phyloP scores from a whole-genome alignment of 2,329 filamentous ascomycete genomes.

The Cytospora paraplurivora region DNA sequence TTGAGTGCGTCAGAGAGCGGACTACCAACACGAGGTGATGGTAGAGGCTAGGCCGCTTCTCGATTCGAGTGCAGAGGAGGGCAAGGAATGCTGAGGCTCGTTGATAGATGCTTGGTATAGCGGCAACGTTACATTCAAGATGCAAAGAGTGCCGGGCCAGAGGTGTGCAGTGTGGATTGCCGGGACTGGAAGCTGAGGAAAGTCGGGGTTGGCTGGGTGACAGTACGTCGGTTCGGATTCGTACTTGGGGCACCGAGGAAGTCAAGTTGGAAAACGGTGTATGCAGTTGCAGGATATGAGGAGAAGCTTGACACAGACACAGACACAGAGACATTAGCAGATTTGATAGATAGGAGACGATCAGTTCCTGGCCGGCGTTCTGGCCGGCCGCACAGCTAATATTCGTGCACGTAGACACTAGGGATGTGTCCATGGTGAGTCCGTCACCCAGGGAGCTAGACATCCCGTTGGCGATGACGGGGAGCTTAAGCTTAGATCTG shows the following conservation, averaged over 20 bases:
- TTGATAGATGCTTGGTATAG: not conserved
- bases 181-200: conserved; percentile 9
- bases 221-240: not conserved
- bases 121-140: conserved; percentile 24
- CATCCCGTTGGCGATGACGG: too few relatives aligned
- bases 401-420: too few relatives aligned
- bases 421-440: too few relatives aligned
- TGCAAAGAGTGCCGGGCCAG: conserved; percentile 1
- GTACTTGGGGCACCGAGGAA: not conserved
- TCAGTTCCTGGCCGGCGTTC: too few relatives aligned
- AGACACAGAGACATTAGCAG: too few relatives aligned
- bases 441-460: too few relatives aligned
- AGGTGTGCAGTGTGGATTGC: conserved; percentile 17
- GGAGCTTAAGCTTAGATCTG: too few relatives aligned
- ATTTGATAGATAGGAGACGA: too few relatives aligned
- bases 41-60: conserved; percentile 4
- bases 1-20: not conserved
- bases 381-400: too few relatives aligned
- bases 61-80: conserved; percentile 5
- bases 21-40: not conserved
- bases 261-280: too few relatives aligned
- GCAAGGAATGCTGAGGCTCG: conserved; percentile 8
- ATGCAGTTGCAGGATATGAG: too few relatives aligned
- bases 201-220: not conserved
- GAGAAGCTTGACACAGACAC: too few relatives aligned